Base-by-base conservation (phyloP, 1,139 yeast species). In the Pichia sp. region DNA sequence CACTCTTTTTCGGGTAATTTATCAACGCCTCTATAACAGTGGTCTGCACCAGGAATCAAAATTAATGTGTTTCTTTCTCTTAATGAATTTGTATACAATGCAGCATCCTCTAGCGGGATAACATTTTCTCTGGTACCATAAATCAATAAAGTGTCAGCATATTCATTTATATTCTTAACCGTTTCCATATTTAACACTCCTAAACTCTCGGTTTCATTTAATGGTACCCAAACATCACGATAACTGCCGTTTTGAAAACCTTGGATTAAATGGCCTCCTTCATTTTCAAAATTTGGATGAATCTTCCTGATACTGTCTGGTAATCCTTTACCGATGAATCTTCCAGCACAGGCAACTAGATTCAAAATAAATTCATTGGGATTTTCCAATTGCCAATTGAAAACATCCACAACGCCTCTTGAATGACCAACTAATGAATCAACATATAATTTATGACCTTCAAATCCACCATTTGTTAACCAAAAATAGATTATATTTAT, bases 371-470 rank as follows among this genome's bases (percentile, higher is more conserved):
- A 54, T 3, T 42, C 45, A 8, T 51, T 52, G 19, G 50, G 46
- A 41, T 56, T 48, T 25, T 48, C 43, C 29, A 63, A 47, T 1
- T 84, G 83, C 89, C 95, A 90, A 53, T 78, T 70, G 61, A 87
- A 82, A 81, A 83, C 80, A n/a, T 93, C 85, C 28, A 86, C 77
- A 0, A 80, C 74, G 5, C 96, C 97, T 55, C 97, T 72, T 0
- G 96, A 87, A 65, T 91, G 98, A 3, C 82, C 84, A 38, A 87
- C 72, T 7, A 85, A 72, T 2, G 84, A 66, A 49, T 79, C 79
- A 14, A 88, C 69, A 3, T 75, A 67, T 52, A 84, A 70, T 42
- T 68, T 66, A 14, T 69, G 66, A 0, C 72, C 74, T 10, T 76
- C 72, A 54, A 74, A 74, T 25, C 65, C 64, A 39, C 67, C 68